These are phyloP conservation scores for Neoboletus brunneissimus DNA, from an alignment of 768 basidiomycete species.

Conservation along the genomic window DNA sequence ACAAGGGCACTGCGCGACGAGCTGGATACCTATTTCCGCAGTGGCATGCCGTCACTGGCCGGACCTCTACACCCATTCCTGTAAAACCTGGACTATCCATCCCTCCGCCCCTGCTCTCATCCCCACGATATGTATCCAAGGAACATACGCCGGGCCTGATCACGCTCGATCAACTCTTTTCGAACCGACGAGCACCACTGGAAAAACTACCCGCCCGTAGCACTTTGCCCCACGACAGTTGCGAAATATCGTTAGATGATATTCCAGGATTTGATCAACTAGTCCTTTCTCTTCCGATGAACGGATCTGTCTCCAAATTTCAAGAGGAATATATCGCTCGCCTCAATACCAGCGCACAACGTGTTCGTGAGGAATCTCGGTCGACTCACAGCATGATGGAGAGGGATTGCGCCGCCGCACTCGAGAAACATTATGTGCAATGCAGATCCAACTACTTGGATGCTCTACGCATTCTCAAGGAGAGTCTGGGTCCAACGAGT, in stretches of 20 bases:
- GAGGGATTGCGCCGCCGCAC: neutral
- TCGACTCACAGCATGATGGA: neutral
- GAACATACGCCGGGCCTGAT: neutral
- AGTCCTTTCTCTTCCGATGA: neutral
- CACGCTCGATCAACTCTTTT: neutral
- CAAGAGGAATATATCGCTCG: constrained; percentile 5
- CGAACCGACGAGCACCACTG: neutral
- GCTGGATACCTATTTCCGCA: neutral
- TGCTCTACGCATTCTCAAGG: neutral
- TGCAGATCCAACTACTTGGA: neutral
- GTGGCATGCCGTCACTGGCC: neutral
- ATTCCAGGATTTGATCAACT: neutral
- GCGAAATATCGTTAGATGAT: neutral
- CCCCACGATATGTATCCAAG: neutral
- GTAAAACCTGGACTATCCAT: too few species aligned
- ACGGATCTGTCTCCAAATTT: too few species aligned
- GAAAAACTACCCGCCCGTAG: neutral
- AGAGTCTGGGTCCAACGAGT: constrained; percentile 9
- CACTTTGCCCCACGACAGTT: neutral
- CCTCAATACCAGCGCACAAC: neutral
- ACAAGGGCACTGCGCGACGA: too few species aligned
- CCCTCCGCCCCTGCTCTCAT: too few species aligned
- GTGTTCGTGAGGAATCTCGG: neutral
- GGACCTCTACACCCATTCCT: too few species aligned
- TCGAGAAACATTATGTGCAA: neutral